Base-by-base conservation (phyloP, 345 rosid species). In the Corymbia maculata region DNA sequence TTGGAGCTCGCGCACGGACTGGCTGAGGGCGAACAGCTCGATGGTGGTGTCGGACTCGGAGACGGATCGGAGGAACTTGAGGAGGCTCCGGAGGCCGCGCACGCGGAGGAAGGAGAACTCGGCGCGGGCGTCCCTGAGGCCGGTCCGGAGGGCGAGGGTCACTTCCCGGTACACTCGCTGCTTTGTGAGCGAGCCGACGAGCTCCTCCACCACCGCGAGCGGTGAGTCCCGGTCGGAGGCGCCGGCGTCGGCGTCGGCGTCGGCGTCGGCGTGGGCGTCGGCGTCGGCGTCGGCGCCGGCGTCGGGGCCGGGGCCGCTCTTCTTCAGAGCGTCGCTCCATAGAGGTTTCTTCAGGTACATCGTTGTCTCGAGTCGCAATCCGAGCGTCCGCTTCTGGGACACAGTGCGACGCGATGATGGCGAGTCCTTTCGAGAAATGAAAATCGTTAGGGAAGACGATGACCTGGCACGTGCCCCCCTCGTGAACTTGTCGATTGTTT, bases 31-130 rank as follows among this genome's bases (percentile, higher is more conserved):
- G 92, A 95, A 97, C 91, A 95, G 93, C 44, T 91, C 90, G 88
- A 97, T 95, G 89, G 94, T 91, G 85, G 95, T 93, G 85, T 96
- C 99, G 16, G 96, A 97, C 53, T 92, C 93, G 51, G 98, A 93
- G 47, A 97, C 94, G 85, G 97, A 93, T 90, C 95, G 92, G 88
- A 98, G 98, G 90, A 96, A 94, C 91, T 95, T 95, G 89, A 97
- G 98, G 85, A 98, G 96, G 64, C 94, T 94, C 86, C 97, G 95
- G 89, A 97, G 99, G 89, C 97, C 98, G 8, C 96, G 97, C 87
- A 95, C 91, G 36, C 99, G 98, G 88, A 98, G 98, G 93, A 97
- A 98, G 14, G 99, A 97, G 94, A 96, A 98, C 89, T 96, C 98
- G 66, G 99, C 98, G 85, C 96, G 92, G 28, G 97, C 96, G 61